Evolutionary conservation across 805 yeast species (phyloP).

Genomic region (Yamadazyma endophytica): DNA sequence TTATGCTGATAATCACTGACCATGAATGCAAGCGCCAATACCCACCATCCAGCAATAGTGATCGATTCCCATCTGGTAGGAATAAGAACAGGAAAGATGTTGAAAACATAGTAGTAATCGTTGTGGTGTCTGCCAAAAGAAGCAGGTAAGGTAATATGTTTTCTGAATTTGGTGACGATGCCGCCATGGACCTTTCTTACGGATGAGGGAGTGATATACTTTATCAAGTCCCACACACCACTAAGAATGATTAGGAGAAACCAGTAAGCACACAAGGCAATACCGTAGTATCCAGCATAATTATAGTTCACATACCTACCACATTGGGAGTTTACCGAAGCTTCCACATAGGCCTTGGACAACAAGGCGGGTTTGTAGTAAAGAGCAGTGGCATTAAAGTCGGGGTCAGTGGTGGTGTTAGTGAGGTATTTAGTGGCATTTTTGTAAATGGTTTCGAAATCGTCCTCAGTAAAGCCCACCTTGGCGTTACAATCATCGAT

Average conservation of each 20-base stretch:
- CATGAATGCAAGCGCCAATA: constrained; percentile 25
- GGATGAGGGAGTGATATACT: constrained; percentile 19
- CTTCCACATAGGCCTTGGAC: constrained; percentile 18
- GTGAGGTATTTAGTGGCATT: constrained; percentile 41
- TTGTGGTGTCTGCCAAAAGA: constrained; percentile 15
- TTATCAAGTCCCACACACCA: constrained; percentile 26
- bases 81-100: constrained; percentile 22
- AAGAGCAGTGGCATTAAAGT: constrained; percentile 23
- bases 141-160: constrained; percentile 22
- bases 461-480: constrained; percentile 22
- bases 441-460: constrained; percentile 30
- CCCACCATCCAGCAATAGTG: constrained; percentile 35
- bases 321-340: constrained; percentile 22
- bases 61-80: constrained; percentile 54
- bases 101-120: constrained; percentile 9
- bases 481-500: constrained; percentile 16
- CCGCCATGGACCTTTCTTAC: constrained; percentile 26
- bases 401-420: constrained; percentile 20
- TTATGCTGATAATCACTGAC: constrained; percentile 23
- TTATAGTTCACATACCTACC: constrained; percentile 30
- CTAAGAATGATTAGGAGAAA: constrained; percentile 25
- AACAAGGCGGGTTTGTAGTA: constrained; percentile 35
- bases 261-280: constrained; percentile 27
- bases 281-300: constrained; percentile 35
- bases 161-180: constrained; percentile 18